Percentiles rank a stretch among this genome's conserved stretches.
Conservation (phyloP, 257 asterid genomes). For the Lycium ferocissimum region DNA sequence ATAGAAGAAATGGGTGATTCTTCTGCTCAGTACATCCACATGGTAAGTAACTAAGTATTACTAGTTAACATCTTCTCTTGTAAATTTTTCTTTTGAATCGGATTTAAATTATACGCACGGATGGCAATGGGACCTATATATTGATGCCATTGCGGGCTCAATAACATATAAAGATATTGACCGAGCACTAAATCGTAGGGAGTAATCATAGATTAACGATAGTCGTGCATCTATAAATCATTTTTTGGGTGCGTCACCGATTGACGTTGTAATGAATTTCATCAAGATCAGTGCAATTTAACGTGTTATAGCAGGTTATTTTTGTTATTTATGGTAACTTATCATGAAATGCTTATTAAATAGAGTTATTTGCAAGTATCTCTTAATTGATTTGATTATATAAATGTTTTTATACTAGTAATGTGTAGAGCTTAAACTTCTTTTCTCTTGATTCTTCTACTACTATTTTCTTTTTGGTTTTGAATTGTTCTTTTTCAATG, state of each 20-base stretch:
- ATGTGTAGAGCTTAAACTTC: neutral
- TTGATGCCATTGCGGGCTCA: too few species aligned
- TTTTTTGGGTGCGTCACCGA: too few species aligned
- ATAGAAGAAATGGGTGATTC: slow-evolving; percentile 54
- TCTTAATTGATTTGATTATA: neutral
- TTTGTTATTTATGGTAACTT: too few species aligned
- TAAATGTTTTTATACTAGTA: neutral
- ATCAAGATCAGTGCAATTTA: too few species aligned
- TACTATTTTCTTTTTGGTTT: too few species aligned
- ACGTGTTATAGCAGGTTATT: too few species aligned
- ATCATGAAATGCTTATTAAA: too few species aligned
- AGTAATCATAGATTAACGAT: too few species aligned
- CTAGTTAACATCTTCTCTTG: neutral
- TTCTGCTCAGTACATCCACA: slow-evolving; percentile 74
- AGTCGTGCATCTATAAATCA: too few species aligned
- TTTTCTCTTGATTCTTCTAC: too few species aligned
- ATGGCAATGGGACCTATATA: neutral
- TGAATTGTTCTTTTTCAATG: neutral
- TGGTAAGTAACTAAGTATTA: slow-evolving; percentile 44
- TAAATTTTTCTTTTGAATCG: neutral
- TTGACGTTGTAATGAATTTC: neutral
- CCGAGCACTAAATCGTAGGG: too few species aligned
- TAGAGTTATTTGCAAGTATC: neutral
- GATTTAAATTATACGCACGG: neutral
- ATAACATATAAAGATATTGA: too few species aligned